Evolutionary conservation across 2,329 filamentous ascomycete genomes (phyloP).

Genomic region (Iodosphaeria phyllophila): DNA sequence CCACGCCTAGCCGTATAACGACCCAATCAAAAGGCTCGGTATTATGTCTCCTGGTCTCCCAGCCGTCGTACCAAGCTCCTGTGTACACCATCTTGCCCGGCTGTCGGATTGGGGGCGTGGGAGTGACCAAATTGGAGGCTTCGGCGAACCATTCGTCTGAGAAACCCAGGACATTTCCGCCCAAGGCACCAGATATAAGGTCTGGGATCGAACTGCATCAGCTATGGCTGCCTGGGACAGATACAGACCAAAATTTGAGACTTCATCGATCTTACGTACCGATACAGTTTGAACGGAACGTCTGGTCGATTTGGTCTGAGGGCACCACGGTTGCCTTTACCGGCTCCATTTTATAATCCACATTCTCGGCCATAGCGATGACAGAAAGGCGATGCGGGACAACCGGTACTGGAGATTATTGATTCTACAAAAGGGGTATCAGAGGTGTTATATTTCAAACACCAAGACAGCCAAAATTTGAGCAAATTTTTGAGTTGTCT

Average conservation of each 20-base stretch:
- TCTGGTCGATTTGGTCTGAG: slow-evolving; percentile 37
- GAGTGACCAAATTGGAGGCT: slow-evolving; percentile 43
- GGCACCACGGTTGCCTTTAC: slow-evolving; percentile 29
- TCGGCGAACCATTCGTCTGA: slow-evolving; percentile 54
- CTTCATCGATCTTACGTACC: too few relatives aligned
- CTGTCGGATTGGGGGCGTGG: slow-evolving; percentile 42
- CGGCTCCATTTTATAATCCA: slow-evolving; percentile 35
- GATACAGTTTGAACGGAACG: slow-evolving; percentile 41
- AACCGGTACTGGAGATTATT: neutral
- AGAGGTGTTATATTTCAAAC: too few relatives aligned
- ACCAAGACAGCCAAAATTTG: too few relatives aligned
- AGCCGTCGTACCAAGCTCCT: slow-evolving; percentile 54
- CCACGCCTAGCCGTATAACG: slow-evolving; percentile 45
- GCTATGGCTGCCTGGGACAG: neutral
- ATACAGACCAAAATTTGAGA: slow-evolving; percentile 4
- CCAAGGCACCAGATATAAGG: slow-evolving; percentile 39
- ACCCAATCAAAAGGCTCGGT: slow-evolving; percentile 46
- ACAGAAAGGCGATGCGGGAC: too few relatives aligned
- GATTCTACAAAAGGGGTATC: too few relatives aligned
- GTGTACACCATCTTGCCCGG: slow-evolving; percentile 50
- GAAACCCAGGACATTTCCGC: slow-evolving; percentile 43
- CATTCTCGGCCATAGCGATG: slow-evolving; percentile 18
- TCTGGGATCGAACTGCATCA: slow-evolving; percentile 19
- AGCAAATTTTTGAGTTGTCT: too few relatives aligned
- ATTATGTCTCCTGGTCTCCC: slow-evolving; percentile 52